Evolutionary conservation across 208 protist genomes (phyloP).

Genomic region (Acanthamoeba divionensis): DNA sequence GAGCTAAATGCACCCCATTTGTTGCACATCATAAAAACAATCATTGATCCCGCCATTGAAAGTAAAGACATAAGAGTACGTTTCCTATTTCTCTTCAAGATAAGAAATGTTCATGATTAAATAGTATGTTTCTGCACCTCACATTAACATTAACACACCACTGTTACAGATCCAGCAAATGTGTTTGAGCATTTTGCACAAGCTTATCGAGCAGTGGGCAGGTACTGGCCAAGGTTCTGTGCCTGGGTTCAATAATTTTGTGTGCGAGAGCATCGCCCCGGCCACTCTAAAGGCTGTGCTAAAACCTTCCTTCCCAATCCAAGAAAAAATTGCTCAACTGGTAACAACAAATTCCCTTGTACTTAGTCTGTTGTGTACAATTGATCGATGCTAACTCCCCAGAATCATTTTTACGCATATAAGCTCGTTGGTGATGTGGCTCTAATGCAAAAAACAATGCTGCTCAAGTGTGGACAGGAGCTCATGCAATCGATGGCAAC

Average conservation of each 20-base stretch:
- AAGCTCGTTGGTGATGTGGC: background rate
- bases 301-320: background rate
- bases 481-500: background rate
- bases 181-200: background rate
- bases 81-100: background rate
- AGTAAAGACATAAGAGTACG: background rate
- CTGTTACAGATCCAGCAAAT: background rate
- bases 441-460: background rate
- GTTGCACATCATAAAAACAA: background rate
- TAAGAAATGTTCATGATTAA: background rate
- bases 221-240: background rate
- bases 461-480: conserved; percentile 29
- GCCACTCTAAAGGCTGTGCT: background rate
- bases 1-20: background rate
- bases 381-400: background rate
- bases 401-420: background rate
- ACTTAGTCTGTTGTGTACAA: background rate
- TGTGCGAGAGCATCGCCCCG: conserved; percentile 9
- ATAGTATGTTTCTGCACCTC: background rate
- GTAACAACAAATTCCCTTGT: background rate
- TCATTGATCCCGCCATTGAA: background rate
- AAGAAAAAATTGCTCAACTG: background rate
- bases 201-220: background rate
- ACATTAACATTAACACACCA: background rate
- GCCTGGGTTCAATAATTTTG: background rate